These are phyloP conservation scores for Dryas alaskensis DNA, from an alignment of 306 rosid genomes.

Conservation along the genomic window DNA sequence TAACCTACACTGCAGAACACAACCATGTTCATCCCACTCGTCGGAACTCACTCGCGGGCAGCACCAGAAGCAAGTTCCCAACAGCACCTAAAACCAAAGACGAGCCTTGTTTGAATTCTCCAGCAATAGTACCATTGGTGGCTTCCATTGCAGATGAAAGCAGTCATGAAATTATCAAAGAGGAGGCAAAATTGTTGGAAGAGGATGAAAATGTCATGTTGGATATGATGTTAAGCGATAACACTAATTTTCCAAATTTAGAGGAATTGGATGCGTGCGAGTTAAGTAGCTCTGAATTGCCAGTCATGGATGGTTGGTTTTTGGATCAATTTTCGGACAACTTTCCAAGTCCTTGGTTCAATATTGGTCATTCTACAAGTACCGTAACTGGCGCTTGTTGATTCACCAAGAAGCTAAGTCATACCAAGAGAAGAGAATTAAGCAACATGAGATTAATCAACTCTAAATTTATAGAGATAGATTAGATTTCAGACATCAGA, in stretches of 20 bases:
- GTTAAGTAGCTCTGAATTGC: not conserved
- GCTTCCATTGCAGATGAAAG: not conserved
- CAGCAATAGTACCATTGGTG: not conserved
- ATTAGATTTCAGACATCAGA: not conserved
- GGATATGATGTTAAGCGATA: constrained; percentile 22
- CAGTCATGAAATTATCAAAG: constrained; percentile 8
- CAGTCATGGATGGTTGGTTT: constrained; percentile 30
- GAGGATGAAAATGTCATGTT: constrained; percentile 1
- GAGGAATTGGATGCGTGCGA: constrained; percentile 29
- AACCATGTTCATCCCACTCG: constrained; percentile 69
- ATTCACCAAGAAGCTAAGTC: not conserved
- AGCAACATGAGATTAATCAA: not conserved
- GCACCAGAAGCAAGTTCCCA: constrained; percentile 41
- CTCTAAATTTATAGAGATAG: too few relatives aligned
- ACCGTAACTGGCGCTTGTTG: constrained; percentile 24
- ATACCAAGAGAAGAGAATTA: not conserved
- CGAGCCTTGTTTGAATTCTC: not conserved
- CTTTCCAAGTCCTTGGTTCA: constrained; percentile 26
- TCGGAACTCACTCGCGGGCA: constrained; percentile 49
- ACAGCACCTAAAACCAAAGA: not conserved
- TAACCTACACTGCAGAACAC: constrained; percentile 79
- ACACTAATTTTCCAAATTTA: constrained; percentile 27
- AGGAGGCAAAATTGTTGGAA: constrained; percentile 18
- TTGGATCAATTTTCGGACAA: constrained; percentile 17
- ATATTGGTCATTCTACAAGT: constrained; percentile 16